Conservation (phyloP, 768 basidiomycete species). For the Russula brevipes region DNA sequence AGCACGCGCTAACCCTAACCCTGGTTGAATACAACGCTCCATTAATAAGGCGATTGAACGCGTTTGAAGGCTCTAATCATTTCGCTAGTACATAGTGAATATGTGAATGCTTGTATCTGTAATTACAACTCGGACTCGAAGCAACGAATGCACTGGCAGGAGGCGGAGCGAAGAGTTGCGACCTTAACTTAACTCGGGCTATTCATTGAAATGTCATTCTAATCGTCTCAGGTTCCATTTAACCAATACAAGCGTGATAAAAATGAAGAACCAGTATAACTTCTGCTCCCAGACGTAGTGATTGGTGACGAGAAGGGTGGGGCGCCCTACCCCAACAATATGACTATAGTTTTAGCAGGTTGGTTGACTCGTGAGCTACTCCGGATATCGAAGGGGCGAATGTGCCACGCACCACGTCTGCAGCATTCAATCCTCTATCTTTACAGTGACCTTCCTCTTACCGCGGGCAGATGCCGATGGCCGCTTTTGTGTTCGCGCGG, state of each 20-base stretch:
- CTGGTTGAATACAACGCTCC: not conserved
- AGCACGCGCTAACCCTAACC: conserved; percentile 12
- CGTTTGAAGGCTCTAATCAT: no score
- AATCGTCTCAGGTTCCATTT: conserved; percentile 5
- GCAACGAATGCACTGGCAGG: no score
- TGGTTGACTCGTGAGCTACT: not conserved
- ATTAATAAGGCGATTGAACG: no score
- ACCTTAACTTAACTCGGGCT: no score
- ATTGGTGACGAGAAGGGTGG: not conserved
- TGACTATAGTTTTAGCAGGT: not conserved
- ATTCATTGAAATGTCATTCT: not conserved
- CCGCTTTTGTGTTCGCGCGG: conserved; percentile 6
- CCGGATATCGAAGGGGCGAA: not conserved
- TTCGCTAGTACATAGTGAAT: no score
- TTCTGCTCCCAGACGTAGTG: not conserved
- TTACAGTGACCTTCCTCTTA: conserved; percentile 17
- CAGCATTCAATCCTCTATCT: conserved; percentile 9
- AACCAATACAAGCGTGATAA: conserved; percentile 9
- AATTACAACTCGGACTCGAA: no score
- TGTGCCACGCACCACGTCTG: not conserved
- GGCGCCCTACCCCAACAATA: not conserved
- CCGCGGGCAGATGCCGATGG: conserved; percentile 16
- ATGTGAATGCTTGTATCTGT: no score
- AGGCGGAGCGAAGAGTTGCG: no score
- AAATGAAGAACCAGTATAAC: not conserved